phyloP scores from a whole-genome alignment of 148 eudicot species.

The Rhododendron simsii region DNA sequence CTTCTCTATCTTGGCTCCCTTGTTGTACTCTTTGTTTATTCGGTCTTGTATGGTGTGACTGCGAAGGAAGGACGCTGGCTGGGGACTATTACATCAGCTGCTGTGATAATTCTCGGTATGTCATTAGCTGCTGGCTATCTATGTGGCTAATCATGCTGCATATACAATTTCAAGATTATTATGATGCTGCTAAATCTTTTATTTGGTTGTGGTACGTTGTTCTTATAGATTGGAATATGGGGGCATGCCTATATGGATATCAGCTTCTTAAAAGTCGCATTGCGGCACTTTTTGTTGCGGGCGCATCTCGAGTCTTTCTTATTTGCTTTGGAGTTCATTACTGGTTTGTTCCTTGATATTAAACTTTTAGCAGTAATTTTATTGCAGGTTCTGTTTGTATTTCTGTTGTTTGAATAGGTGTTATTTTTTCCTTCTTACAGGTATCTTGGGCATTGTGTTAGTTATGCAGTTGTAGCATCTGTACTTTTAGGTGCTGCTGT shows the following conservation, averaged over 20 bases:
- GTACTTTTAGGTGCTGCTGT: slow-evolving; percentile 97
- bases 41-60: slow-evolving; percentile 84
- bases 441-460: slow-evolving; percentile 94
- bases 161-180: background rate
- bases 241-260: slow-evolving; percentile 93
- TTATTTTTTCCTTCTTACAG: slow-evolving; percentile 28
- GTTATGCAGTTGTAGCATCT: slow-evolving; percentile 95
- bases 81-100: slow-evolving; percentile 94
- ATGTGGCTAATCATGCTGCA: slow-evolving; percentile 16
- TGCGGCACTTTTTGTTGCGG: slow-evolving; percentile 87
- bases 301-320: slow-evolving; percentile 84
- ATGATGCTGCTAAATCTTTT: background rate
- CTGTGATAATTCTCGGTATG: slow-evolving; percentile 89
- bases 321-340: slow-evolving; percentile 98
- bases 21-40: slow-evolving; percentile 76
- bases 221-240: slow-evolving; percentile 89
- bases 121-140: background rate
- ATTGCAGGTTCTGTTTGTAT: background rate
- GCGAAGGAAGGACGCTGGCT: slow-evolving; percentile 91
- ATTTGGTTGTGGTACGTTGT: slow-evolving; percentile 2
- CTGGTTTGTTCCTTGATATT: slow-evolving; percentile 55
- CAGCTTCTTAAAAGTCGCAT: slow-evolving; percentile 84
- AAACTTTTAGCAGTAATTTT: background rate
- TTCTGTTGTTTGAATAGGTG: slow-evolving; percentile 6
- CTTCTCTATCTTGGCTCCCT: slow-evolving; percentile 81